Evolutionary conservation across 371 early-diverging fungal genomes (phyloP), one percentile per base, ranked within the genome.

Genomic region (Smittium culicis): DNA sequence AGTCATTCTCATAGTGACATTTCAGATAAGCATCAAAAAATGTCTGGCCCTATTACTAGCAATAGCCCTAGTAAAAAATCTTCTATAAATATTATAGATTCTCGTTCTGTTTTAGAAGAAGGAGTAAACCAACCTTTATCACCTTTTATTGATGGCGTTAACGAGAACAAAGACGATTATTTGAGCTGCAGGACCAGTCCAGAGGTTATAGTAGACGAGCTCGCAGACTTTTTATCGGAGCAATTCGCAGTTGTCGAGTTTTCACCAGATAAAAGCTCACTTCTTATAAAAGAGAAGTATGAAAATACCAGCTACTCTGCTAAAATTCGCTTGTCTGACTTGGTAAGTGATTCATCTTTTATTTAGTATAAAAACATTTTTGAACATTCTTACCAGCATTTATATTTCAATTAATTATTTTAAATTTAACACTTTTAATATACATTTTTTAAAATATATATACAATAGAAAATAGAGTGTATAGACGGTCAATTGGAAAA

Each of bases 121-220:
- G n/a, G n/a, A n/a, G n/a, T n/a, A n/a, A n/a, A n/a, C n/a, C n/a
- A n/a, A n/a, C n/a, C n/a, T n/a, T n/a, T n/a, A n/a, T n/a, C n/a
- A n/a, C n/a, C n/a, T n/a, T n/a, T n/a, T n/a, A n/a, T n/a, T n/a
- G n/a, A n/a, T n/a, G n/a, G n/a, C n/a, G n/a, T n/a, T n/a, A n/a
- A n/a, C n/a, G n/a, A n/a, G n/a, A n/a, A n/a, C n/a, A n/a, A n/a
- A n/a, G n/a, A n/a, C n/a, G n/a, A n/a, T n/a, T n/a, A n/a, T 17
- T 5, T 32, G 59, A 34, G n/a, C 14, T 65, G n/a, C 14, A 31
- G 66, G 59, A 14, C 24, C n/a, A 60, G 14, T 65, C 61, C 61
- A 24, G 24, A 33, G 28, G 11, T 28, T 1, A 16, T 64, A 29
- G 16, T 33, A 17, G 57, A 66, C 16, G 64, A 34, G 11, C 45